These are phyloP conservation scores for Ophiocordyceps sinensis DNA, from an alignment of 2,329 filamentous ascomycete genomes.

Conservation along the genomic window DNA sequence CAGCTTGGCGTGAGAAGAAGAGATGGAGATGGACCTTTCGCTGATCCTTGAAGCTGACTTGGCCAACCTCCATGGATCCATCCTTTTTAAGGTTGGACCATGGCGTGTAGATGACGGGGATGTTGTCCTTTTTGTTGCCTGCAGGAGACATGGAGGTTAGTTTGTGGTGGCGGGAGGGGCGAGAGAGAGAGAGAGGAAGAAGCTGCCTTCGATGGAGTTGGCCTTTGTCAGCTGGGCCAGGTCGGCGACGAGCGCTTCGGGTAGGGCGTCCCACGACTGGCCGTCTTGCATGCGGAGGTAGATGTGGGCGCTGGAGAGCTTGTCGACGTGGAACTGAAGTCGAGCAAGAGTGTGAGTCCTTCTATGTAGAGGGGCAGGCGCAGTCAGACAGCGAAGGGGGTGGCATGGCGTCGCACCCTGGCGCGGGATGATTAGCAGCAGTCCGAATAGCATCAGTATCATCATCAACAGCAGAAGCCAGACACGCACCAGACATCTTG, in stretches of 20 bases:
- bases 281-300: conserved; percentile 75
- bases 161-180: not conserved
- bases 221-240: conserved; percentile 97
- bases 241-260: conserved; percentile 60
- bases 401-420: conserved; percentile 11
- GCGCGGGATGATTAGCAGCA: not conserved
- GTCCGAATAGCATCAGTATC: too few relatives aligned
- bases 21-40: conserved; percentile 39
- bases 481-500: conserved; percentile 72
- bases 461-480: too few relatives aligned
- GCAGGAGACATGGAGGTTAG: not conserved
- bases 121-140: conserved; percentile 98
- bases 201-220: conserved; percentile 83
- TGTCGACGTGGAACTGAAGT: conserved; percentile 87
- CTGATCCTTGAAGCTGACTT: conserved; percentile 86
- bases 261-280: conserved; percentile 72
- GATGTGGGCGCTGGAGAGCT: conserved; percentile 90
- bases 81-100: conserved; percentile 96
- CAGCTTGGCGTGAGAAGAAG: not conserved
- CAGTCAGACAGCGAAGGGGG: not conserved
- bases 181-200: too few relatives aligned
- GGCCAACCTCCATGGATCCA: conserved; percentile 86
- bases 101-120: conserved; percentile 93
- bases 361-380: not conserved
- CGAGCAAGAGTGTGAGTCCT: not conserved